Conservation (phyloP, 192 early-diverging fungal species). For the Entrophospora sp. region DNA sequence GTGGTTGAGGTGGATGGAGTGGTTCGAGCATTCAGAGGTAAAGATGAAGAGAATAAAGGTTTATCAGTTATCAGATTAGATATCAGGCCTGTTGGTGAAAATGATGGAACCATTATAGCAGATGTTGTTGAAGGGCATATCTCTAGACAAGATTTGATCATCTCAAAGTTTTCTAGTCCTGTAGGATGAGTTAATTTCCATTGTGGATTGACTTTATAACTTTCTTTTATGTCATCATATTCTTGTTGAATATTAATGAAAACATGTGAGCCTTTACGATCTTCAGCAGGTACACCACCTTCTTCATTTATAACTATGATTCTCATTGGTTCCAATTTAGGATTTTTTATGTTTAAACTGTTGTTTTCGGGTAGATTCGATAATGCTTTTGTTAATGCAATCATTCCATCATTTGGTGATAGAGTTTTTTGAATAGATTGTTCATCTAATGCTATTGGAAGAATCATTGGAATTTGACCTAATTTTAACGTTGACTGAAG, state of each 20-base stretch:
- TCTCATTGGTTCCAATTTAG: conserved; percentile 38
- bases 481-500: conserved; percentile 53
- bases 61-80: conserved; percentile 74
- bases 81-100: conserved; percentile 43
- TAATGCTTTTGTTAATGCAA: conserved; percentile 38
- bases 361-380: conserved; percentile 12
- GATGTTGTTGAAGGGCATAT: conserved; percentile 68
- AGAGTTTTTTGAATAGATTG: conserved; percentile 33
- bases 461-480: conserved; percentile 56
- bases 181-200: conserved; percentile 28
- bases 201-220: conserved; percentile 23
- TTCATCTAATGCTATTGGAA: conserved; percentile 34
- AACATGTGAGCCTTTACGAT: conserved; percentile 44
- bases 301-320: conserved; percentile 61
- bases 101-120: conserved; percentile 59
- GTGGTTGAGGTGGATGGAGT: conserved; percentile 44
- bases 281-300: conserved; percentile 56
- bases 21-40: conserved; percentile 23
- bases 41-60: conserved; percentile 54
- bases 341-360: not conserved
- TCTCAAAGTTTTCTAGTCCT: conserved; percentile 42
- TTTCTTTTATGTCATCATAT: conserved; percentile 41
- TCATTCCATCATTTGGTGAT: conserved; percentile 41
- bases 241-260: conserved; percentile 81
- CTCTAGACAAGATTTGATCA: conserved; percentile 58